Evolutionary conservation across 768 basidiomycete genomes (phyloP).

Genomic region (Rhodotorula diobovata): DNA sequence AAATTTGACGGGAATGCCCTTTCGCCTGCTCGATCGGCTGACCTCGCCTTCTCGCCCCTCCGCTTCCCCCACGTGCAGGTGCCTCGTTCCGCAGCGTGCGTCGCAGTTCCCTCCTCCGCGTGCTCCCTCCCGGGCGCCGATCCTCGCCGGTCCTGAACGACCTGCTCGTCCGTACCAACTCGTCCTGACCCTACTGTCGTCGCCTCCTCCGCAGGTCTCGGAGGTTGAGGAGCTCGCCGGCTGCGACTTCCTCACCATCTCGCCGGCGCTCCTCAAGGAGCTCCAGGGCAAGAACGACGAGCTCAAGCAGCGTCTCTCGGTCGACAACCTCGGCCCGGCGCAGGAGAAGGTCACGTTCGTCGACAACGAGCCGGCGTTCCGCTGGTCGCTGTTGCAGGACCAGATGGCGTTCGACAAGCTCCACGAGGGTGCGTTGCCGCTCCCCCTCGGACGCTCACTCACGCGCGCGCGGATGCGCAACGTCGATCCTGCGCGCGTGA

Average conservation of each 20-base stretch:
- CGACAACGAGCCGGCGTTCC: slow-evolving; percentile 93
- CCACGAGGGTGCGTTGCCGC: slow-evolving; percentile 64
- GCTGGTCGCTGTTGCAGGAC: slow-evolving; percentile 86
- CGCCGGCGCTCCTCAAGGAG: slow-evolving; percentile 84
- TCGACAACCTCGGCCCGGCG: slow-evolving; percentile 48
- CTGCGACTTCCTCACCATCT: slow-evolving; percentile 95
- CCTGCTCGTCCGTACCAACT: too few species aligned
- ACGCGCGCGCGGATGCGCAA: too few species aligned
- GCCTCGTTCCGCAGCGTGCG: slow-evolving; percentile 97
- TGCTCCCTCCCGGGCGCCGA: too few species aligned
- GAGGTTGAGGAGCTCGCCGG: slow-evolving; percentile 95
- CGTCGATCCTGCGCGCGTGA: too few species aligned
- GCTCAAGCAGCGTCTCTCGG: slow-evolving; percentile 80
- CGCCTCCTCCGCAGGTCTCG: slow-evolving; percentile 55
- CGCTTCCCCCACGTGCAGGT: slow-evolving; percentile 69
- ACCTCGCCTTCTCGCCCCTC: not conserved
- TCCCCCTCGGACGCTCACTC: too few species aligned
- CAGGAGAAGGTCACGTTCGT: slow-evolving; percentile 74
- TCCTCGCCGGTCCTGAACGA: not conserved
- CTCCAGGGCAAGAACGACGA: slow-evolving; percentile 71
- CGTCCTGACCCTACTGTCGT: not conserved
- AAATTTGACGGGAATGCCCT: too few species aligned
- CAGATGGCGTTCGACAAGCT: slow-evolving; percentile 97
- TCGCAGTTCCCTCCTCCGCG: slow-evolving; percentile 35
- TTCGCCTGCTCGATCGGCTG: too few species aligned